Percentiles rank a stretch among this genome's conserved stretches.
Conservation (phyloP, 345 rosid species). For the Salix koriyanagi region DNA sequence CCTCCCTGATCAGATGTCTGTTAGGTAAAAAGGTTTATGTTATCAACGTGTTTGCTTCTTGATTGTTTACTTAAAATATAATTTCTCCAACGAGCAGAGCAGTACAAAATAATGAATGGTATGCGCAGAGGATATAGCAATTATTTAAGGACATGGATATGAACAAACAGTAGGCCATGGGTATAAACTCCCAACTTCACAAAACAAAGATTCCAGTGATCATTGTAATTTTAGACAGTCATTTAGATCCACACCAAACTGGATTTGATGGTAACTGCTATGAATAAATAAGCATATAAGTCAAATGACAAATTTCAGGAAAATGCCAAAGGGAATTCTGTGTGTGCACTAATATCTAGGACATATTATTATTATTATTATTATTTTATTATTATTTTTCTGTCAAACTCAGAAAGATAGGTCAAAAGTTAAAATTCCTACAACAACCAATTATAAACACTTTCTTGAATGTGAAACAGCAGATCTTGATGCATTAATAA, state of each 20-base stretch:
- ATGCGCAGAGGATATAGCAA: conserved; percentile 3
- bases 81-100: neutral
- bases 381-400: neutral
- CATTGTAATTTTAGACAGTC: neutral
- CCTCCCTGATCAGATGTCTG: conserved; percentile 12
- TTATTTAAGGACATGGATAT: neutral
- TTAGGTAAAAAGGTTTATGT: conserved; percentile 2
- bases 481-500: too few relatives aligned
- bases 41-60: neutral
- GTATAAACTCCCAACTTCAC: neutral
- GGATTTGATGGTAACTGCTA: neutral
- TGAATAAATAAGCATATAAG: neutral
- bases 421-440: neutral
- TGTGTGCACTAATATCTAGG: neutral
- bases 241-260: neutral
- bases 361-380: neutral
- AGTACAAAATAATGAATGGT: conserved; percentile 2
- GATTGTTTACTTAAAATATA: neutral
- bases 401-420: neutral
- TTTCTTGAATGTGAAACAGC: too few relatives aligned
- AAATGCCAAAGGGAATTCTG: conserved; percentile 21
- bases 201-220: neutral
- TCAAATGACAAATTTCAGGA: neutral
- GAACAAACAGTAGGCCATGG: neutral
- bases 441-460: neutral